Base-by-base conservation (phyloP, 768 basidiomycete genomes). In the Amyloporia xantha region DNA sequence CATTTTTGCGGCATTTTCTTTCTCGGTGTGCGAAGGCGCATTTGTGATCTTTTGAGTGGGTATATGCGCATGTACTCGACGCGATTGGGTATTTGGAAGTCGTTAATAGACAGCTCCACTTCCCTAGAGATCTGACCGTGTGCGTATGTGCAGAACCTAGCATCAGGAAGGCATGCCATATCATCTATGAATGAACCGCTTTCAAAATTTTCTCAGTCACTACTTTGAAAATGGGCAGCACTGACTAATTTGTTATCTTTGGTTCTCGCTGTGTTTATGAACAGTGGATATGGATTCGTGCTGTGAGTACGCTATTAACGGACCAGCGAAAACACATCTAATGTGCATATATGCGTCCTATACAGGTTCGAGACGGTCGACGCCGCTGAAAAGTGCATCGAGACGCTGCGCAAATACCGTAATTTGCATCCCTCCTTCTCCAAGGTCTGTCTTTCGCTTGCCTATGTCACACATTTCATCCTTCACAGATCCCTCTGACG, bases 351-450 rank as follows among this genome's bases (percentile, higher is more conserved):
- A 25, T 27, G 9, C 11, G n/a, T n/a, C n/a, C n/a, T n/a, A n/a
- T n/a, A n/a, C 51, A 91, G 88, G 49, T 92, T 88, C 61, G 76
- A 75, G 42, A 71, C 70, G 0, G 60, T 86, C 5, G 81, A 82
- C 2, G 74, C 79, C 23, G 89, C 89, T 0, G 82, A 84, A 57
- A 75, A 73, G 53, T 92, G 90, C 54, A 90, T 92, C 45, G 70
- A 79, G 12, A 70, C 79, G 1, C 70, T 92, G 41, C 71, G 86
- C 52, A 76, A 77, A 54, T 84, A 83, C 54, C 73, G 85, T 38
- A 87, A 91, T 61, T 67, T 91, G 36, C 89, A 92, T 60, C 90
- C 89, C 0, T 88, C 88, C 2, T 90, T 89, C 60, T 90, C 90
- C 47, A 91, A 91, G 77, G 89, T 84, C 49, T 4, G 63, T 56